Conservation (phyloP, 306 rosid species). For the Malus domestica region ASM211411v1 NC_041799.1:42572001-42572500, state of each 20-base stretch:
- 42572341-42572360: background rate
- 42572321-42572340: background rate
- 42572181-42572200: background rate
- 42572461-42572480: background rate
- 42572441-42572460: background rate
- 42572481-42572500: background rate
- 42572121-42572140: background rate
- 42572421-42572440: background rate
- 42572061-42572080: background rate
- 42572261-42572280: background rate
- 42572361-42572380: slow-evolving; percentile 10
- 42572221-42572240: background rate
- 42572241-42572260: background rate
- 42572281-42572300: background rate
- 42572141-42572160: background rate
- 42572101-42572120: background rate
- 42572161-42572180: background rate
- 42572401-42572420: background rate
- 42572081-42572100: background rate
- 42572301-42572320: background rate
- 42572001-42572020: background rate
- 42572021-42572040: background rate
- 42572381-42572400: background rate
- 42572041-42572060: background rate
- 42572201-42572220: background rate